phyloP scores from a whole-genome alignment of 495 filamentous ascomycete genomes.

The Polyplosphaeria fusca region DNA sequence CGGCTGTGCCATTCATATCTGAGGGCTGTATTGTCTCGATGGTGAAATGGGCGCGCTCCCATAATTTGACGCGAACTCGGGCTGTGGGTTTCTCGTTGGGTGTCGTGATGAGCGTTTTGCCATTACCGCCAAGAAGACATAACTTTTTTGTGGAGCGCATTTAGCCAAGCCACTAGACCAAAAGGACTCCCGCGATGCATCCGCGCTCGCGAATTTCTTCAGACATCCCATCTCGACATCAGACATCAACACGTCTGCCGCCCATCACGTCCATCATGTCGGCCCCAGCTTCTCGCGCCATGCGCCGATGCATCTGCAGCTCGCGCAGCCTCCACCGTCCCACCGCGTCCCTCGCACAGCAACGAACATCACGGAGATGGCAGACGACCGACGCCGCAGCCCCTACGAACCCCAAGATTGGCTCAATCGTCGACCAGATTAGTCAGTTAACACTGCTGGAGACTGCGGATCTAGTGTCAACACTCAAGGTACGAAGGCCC shows the following conservation, averaged over 20 bases:
- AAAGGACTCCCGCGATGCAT: constrained; percentile 1
- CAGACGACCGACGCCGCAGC: constrained; percentile 65
- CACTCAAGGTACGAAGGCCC: constrained; percentile 70
- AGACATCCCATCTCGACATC: background rate
- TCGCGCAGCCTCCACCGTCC: constrained; percentile 28
- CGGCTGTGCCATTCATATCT: constrained; percentile 38
- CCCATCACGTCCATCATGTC: constrained; percentile 50
- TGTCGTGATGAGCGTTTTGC: no score
- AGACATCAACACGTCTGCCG: background rate
- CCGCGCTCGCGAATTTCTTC: constrained; percentile 12
- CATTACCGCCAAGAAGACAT: no score
- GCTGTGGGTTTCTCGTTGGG: no score
- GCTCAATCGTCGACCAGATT: constrained; percentile 93
- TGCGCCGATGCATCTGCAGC: constrained; percentile 55
- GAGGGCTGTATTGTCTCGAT: no score
- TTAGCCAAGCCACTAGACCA: constrained; percentile 39
- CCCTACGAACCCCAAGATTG: constrained; percentile 80
- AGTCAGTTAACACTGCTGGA: constrained; percentile 95
- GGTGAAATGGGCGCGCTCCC: constrained; percentile 32
- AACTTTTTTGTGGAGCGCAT: no score
- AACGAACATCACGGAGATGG: constrained; percentile 55
- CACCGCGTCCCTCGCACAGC: constrained; percentile 24
- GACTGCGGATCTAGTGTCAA: constrained; percentile 90
- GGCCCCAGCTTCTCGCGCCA: constrained; percentile 55
- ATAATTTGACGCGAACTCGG: no score